A percentile compares a stretch with the other conserved stretches of the same genome.
phyloP scores from a whole-genome alignment of 2,329 filamentous ascomycete species.

The Colletotrichum eleusines region DNA sequence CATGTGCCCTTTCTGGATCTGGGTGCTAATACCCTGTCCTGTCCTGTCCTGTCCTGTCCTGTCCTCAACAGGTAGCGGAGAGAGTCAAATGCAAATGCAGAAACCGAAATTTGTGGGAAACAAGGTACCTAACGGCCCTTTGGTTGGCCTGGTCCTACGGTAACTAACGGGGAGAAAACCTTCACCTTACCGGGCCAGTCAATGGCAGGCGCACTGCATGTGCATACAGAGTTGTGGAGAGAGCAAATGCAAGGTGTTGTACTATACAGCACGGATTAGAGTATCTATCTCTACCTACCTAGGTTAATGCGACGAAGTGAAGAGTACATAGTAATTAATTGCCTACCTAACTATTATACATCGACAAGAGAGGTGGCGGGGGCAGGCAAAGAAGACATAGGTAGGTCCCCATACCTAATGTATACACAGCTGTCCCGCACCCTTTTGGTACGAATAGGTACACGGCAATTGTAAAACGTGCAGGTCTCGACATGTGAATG shows the following conservation, averaged over 20 bases:
- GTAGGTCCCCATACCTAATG: conserved; percentile 9
- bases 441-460: background rate
- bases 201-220: conserved; percentile 7
- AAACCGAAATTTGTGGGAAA: background rate
- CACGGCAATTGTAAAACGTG: background rate
- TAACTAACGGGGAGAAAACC: background rate
- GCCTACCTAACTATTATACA: too few species aligned
- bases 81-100: background rate
- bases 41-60: too few species aligned
- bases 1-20: conserved; percentile 10
- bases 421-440: background rate
- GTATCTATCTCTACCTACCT: background rate
- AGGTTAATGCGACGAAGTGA: background rate
- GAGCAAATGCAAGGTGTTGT: conserved; percentile 11
- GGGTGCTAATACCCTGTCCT: background rate
- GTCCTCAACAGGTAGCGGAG: background rate
- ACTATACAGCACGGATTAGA: background rate
- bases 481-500: conserved; percentile 36
- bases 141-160: background rate
- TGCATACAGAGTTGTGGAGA: conserved; percentile 11
- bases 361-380: background rate
- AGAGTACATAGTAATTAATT: background rate
- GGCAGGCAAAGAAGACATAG: conserved; percentile 2
- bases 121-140: background rate
- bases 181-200: background rate